A percentile compares a stretch with the other conserved stretches of the same genome.
phyloP scores from a whole-genome alignment of 345 rosid genomes.

The Mercurialis annua region DNA sequence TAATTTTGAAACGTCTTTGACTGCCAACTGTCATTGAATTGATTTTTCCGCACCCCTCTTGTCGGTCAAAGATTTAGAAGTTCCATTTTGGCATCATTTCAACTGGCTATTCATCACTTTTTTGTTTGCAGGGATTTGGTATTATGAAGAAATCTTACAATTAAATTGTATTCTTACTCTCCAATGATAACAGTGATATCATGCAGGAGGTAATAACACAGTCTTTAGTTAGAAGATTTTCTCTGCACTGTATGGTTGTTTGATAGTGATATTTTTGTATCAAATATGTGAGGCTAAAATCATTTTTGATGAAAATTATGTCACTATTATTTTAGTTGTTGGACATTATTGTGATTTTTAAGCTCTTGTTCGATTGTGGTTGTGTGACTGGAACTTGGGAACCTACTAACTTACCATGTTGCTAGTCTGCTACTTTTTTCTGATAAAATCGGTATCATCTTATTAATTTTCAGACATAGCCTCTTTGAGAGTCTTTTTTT shows the following conservation, averaged over 20 bases:
- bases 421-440: not conserved
- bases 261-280: not conserved
- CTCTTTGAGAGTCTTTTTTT: not conserved
- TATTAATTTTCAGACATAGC: not conserved
- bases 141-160: constrained; percentile 70
- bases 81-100: not conserved
- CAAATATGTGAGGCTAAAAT: not conserved
- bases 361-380: not conserved
- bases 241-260: not conserved
- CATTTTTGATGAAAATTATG: not conserved
- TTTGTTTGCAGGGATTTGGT: constrained; percentile 75
- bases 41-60: not conserved
- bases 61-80: not conserved
- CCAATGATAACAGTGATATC: constrained; percentile 54
- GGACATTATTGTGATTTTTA: not conserved
- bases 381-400: not conserved
- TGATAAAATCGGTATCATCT: not conserved
- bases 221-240: constrained; percentile 4
- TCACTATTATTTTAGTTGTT: too few species aligned
- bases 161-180: constrained; percentile 78
- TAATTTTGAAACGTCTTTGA: not conserved
- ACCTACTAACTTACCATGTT: not conserved
- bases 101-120: constrained; percentile 15
- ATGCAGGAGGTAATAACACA: constrained; percentile 57
- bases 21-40: not conserved